Evolutionary conservation across 108 stramenopile species (phyloP).

Genomic region (Aurantiochytrium sp.): DNA sequence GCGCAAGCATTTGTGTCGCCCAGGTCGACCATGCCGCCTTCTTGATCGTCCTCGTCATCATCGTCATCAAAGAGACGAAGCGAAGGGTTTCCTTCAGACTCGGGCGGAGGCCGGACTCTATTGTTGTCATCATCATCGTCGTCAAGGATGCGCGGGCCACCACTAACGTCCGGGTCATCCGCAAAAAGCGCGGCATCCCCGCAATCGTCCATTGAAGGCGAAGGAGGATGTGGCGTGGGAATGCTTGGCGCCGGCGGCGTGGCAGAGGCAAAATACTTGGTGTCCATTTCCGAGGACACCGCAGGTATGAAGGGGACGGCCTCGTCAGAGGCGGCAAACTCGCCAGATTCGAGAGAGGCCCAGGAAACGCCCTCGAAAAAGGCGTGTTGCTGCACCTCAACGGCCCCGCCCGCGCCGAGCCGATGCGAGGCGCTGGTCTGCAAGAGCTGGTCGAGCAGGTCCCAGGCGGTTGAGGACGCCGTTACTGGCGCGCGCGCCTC

Average conservation of each 20-base stretch:
- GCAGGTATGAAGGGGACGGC: not conserved
- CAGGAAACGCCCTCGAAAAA: conserved; percentile 85
- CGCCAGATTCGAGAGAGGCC: conserved; percentile 73
- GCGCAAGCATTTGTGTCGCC: no score
- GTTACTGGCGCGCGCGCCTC: conserved; percentile 73
- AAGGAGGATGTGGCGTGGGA: no score
- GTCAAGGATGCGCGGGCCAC: no score
- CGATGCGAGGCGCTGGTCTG: conserved; percentile 77
- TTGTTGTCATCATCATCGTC: not conserved
- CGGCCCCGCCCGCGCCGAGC: conserved; percentile 78
- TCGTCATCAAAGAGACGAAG: not conserved
- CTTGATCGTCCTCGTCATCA: not conserved
- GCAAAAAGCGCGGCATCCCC: no score
- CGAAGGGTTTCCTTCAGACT: not conserved
- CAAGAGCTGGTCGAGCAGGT: conserved; percentile 72
- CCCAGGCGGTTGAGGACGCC: conserved; percentile 58
- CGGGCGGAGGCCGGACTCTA: not conserved
- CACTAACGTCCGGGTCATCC: no score
- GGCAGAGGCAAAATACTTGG: not conserved
- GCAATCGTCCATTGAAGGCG: no score
- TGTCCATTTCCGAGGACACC: not conserved
- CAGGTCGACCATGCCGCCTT: not conserved
- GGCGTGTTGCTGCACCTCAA: conserved; percentile 81
- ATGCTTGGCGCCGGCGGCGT: not conserved
- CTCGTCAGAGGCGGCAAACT: conserved; percentile 78